Conservation (phyloP, 805 yeast genomes). For the Candida takata region DNA sequence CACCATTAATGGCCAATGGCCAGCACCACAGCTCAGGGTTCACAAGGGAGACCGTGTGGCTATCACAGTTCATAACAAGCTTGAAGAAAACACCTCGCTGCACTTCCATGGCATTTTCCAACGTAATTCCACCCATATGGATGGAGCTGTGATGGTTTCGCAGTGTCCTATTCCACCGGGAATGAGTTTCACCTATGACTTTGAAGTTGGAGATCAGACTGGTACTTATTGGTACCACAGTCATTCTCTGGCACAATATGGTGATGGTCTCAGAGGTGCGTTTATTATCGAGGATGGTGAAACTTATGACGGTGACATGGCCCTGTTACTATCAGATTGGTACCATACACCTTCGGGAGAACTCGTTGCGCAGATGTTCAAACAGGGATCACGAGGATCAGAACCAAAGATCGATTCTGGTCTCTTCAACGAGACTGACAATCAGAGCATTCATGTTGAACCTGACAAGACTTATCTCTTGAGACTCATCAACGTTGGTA, state of each 20-base stretch:
- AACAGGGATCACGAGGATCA: conserved; percentile 35
- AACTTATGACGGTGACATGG: conserved; percentile 40
- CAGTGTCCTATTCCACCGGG: conserved; percentile 49
- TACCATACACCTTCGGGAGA: conserved; percentile 36
- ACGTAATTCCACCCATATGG: conserved; percentile 68
- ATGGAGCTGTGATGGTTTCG: conserved; percentile 82
- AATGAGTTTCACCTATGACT: conserved; percentile 33
- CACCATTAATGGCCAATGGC: conserved; percentile 50
- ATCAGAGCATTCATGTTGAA: conserved; percentile 37
- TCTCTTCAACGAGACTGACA: conserved; percentile 40
- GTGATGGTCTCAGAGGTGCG: conserved; percentile 44
- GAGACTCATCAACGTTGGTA: conserved; percentile 48
- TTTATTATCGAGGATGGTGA: conserved; percentile 25
- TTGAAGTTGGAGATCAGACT: conserved; percentile 31
- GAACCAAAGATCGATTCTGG: conserved; percentile 43
- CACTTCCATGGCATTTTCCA: conserved; percentile 81
- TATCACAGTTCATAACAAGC: conserved; percentile 32
- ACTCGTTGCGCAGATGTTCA: conserved; percentile 31
- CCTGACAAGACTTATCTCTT: conserved; percentile 40
- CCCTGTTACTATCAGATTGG: conserved; percentile 40
- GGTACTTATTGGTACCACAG: conserved; percentile 56
- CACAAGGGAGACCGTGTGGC: conserved; percentile 36
- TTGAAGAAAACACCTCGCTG: conserved; percentile 41
- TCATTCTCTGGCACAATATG: conserved; percentile 39
- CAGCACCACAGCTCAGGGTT: conserved; percentile 42